phyloP scores from a whole-genome alignment of 78 protist genomes.

The Dictyostelium brefeldianum region DNA sequence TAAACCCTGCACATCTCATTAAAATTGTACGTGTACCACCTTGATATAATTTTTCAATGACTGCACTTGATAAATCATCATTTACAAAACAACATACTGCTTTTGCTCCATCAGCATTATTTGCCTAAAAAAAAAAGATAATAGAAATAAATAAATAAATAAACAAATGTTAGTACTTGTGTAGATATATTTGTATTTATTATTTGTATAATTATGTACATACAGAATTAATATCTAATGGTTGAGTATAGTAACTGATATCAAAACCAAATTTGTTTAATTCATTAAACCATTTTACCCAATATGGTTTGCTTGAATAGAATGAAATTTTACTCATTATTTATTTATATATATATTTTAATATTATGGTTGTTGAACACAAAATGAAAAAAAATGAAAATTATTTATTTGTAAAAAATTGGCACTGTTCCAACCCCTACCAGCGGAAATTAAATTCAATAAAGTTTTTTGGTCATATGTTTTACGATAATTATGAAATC shows the following conservation, averaged over 20 bases:
- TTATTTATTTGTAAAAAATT: no score
- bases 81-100: slow-evolving; percentile 90
- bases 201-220: neutral
- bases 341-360: neutral
- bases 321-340: slow-evolving; percentile 26
- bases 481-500: no score
- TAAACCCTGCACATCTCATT: slow-evolving; percentile 92
- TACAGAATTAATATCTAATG: slow-evolving; percentile 16
- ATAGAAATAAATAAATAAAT: neutral
- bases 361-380: no score
- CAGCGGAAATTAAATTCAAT: no score
- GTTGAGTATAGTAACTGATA: neutral
- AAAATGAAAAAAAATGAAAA: no score
- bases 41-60: neutral
- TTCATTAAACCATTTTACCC: slow-evolving; percentile 42
- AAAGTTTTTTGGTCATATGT: no score
- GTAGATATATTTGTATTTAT: neutral
- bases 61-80: slow-evolving; percentile 53
- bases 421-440: no score
- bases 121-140: slow-evolving; percentile 7
- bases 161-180: neutral
- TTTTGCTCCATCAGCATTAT: slow-evolving; percentile 59
- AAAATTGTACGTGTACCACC: slow-evolving; percentile 44
- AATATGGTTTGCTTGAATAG: slow-evolving; percentile 55
- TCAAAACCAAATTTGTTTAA: neutral